phyloP scores from a whole-genome alignment of 2,329 filamentous ascomycete genomes.

The Talaromyces pinophilus region DNA sequence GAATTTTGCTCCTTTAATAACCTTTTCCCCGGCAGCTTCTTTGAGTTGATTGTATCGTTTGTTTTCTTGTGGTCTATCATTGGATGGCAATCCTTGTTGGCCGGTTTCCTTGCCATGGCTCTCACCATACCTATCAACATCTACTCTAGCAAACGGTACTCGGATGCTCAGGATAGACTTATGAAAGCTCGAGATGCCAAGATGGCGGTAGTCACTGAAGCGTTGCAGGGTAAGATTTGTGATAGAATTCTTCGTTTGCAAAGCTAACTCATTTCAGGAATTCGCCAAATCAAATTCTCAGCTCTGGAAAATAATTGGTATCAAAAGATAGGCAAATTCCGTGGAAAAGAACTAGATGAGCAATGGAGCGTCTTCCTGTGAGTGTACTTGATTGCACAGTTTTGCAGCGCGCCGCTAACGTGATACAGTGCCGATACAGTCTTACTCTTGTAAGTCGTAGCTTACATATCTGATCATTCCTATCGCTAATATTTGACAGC shows the following conservation, averaged over 20 bases:
- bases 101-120: constrained; percentile 65
- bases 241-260: not conserved
- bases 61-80: constrained; percentile 66
- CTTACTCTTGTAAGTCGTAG: constrained; percentile 15
- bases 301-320: constrained; percentile 76
- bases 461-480: not conserved
- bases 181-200: constrained; percentile 78
- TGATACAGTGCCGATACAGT: constrained; percentile 10
- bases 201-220: constrained; percentile 73
- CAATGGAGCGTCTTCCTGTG: constrained; percentile 67
- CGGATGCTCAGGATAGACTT: constrained; percentile 64
- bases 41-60: constrained; percentile 67
- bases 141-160: constrained; percentile 65
- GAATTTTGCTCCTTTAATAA: constrained; percentile 69
- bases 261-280: constrained; percentile 44
- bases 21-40: constrained; percentile 62
- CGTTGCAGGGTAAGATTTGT: constrained; percentile 62
- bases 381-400: constrained; percentile 54
- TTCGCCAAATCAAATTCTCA: constrained; percentile 82
- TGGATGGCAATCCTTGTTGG: constrained; percentile 68
- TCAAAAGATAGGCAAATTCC: constrained; percentile 63
- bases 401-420: not conserved
- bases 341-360: constrained; percentile 66
- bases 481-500: constrained; percentile 56
- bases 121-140: constrained; percentile 69